Conservation (phyloP, 2,329 filamentous ascomycete species). For the Herpotrichia juniperi region DNA sequence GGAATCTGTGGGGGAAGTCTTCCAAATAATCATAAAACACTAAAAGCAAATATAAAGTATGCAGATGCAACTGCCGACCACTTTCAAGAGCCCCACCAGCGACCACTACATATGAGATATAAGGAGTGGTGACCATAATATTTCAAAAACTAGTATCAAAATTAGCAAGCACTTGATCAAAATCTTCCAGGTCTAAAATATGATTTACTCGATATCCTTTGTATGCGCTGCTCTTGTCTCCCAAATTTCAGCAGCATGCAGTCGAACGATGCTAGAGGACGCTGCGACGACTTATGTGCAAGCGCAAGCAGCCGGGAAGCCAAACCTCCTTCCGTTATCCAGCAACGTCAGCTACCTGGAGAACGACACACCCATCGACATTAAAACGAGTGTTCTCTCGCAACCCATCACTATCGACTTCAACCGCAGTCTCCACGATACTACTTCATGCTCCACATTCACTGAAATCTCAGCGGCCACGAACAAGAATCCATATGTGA, state of each 20-base stretch:
- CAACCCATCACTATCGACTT: slow-evolving; percentile 22
- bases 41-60: too few species aligned
- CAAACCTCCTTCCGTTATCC: slow-evolving; percentile 39
- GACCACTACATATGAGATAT: too few species aligned
- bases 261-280: slow-evolving; percentile 4
- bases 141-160: too few species aligned
- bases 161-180: too few species aligned
- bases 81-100: too few species aligned
- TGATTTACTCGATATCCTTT: background rate
- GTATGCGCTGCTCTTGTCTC: background rate
- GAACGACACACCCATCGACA: slow-evolving; percentile 21
- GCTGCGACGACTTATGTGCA: slow-evolving; percentile 18
- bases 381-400: slow-evolving; percentile 21
- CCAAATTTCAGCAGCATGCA: slow-evolving; percentile 3
- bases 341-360: slow-evolving; percentile 24
- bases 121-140: too few species aligned
- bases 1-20: too few species aligned
- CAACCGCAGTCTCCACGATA: slow-evolving; percentile 24
- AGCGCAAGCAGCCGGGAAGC: slow-evolving; percentile 39
- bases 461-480: slow-evolving; percentile 29
- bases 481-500: slow-evolving; percentile 23
- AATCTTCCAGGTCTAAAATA: too few species aligned
- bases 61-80: too few species aligned
- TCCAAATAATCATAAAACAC: too few species aligned
- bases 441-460: slow-evolving; percentile 27